Conservation (phyloP, 192 early-diverging fungal species). For the Cetraspora pellucida region DNA sequence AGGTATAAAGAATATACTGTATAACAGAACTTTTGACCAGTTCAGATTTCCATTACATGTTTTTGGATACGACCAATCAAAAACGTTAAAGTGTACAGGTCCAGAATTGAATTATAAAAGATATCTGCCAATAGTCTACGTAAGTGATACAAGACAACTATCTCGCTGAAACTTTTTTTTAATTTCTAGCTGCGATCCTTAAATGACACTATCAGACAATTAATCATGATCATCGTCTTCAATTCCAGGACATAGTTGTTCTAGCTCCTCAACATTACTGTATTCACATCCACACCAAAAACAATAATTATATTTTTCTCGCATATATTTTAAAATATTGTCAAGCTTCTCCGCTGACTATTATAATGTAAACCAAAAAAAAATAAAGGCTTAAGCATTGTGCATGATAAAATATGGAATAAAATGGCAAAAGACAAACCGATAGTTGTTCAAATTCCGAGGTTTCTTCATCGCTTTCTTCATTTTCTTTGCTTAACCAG, state of each 20-base stretch:
- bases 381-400: background rate
- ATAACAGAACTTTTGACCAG: too few species aligned
- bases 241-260: constrained; percentile 56
- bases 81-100: too few species aligned
- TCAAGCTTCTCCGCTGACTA: constrained; percentile 51
- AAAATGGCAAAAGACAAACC: background rate
- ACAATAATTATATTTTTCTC: constrained; percentile 59
- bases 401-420: background rate
- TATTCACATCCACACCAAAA: constrained; percentile 64
- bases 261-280: constrained; percentile 50
- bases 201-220: background rate
- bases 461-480: background rate
- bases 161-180: too few species aligned
- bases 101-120: too few species aligned
- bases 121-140: too few species aligned
- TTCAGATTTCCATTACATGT: too few species aligned
- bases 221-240: constrained; percentile 56
- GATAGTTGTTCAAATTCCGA: constrained; percentile 1
- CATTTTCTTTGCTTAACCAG: constrained; percentile 4
- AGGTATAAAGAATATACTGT: too few species aligned
- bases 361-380: background rate
- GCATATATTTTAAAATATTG: constrained; percentile 48
- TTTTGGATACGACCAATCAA: too few species aligned
- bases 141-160: too few species aligned
- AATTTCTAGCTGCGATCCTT: too few species aligned